Evolutionary conservation across 441 rosid species (phyloP).

Genomic region (Populus trichocarpa): DNA sequence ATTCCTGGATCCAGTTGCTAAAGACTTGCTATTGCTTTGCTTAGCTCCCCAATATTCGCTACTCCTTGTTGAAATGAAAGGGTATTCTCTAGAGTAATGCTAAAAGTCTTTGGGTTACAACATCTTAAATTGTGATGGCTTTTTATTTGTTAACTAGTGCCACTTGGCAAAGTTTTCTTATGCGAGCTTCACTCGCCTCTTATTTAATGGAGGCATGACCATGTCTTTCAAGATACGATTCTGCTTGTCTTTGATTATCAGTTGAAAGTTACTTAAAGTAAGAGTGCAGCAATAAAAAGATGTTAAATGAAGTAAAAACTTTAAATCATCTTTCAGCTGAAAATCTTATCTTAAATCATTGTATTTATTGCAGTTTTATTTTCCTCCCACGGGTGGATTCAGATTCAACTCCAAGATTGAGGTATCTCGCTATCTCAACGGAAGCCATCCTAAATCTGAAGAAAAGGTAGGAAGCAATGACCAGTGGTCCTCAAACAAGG

Average conservation of each 20-base stretch:
- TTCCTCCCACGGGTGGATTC: constrained; percentile 39
- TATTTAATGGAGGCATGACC: not conserved
- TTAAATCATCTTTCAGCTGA: not conserved
- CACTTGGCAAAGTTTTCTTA: not conserved
- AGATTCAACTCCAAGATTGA: constrained; percentile 42
- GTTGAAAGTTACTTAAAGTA: not conserved
- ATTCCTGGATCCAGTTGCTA: not conserved
- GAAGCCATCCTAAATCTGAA: constrained; percentile 18
- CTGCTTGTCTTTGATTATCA: not conserved
- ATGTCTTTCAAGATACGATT: constrained; percentile 7
- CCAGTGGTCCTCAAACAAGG: constrained; percentile 27
- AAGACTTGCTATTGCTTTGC: not conserved
- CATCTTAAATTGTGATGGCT: not conserved
- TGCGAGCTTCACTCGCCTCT: not conserved
- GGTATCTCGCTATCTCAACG: constrained; percentile 37
- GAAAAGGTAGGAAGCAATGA: constrained; percentile 25
- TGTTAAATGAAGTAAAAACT: not conserved
- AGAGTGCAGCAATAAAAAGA: not conserved
- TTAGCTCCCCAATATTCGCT: constrained; percentile 4
- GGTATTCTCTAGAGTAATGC: not conserved
- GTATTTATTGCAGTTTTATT: constrained; percentile 46
- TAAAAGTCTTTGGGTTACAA: constrained; percentile 12
- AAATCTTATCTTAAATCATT: constrained; percentile 10
- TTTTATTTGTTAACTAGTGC: not conserved
- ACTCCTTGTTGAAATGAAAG: not conserved